Conservation (phyloP, 2,329 filamentous ascomycete genomes). For the Colletotrichum abscissum region DNA sequence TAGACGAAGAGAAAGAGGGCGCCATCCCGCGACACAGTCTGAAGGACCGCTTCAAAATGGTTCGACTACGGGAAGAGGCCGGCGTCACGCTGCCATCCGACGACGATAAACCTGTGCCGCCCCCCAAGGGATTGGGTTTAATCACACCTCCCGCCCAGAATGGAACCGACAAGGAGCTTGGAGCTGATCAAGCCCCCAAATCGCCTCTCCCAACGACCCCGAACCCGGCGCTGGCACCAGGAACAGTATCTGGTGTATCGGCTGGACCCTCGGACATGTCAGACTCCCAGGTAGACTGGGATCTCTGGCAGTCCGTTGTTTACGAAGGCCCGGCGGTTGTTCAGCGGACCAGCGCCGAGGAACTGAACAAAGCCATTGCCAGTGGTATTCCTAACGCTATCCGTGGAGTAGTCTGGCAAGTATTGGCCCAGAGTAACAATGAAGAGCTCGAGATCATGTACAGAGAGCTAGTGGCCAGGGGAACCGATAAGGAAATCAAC, state of each 20-base stretch:
- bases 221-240: slow-evolving; percentile 80
- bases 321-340: slow-evolving; percentile 93
- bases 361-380: slow-evolving; percentile 90
- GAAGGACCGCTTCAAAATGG: slow-evolving; percentile 81
- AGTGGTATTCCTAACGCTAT: slow-evolving; percentile 95
- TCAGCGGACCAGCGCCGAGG: slow-evolving; percentile 86
- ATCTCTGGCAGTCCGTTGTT: slow-evolving; percentile 95
- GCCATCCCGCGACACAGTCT: slow-evolving; percentile 69
- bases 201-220: slow-evolving; percentile 70
- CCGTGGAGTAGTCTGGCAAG: slow-evolving; percentile 98
- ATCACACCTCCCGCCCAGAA: slow-evolving; percentile 40
- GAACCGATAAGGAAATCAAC: slow-evolving; percentile 83
- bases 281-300: slow-evolving; percentile 93
- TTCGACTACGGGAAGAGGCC: slow-evolving; percentile 80
- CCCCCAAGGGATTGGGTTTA: slow-evolving; percentile 37
- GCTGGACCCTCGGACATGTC: slow-evolving; percentile 77
- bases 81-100: slow-evolving; percentile 66
- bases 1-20: slow-evolving; percentile 77
- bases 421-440: slow-evolving; percentile 94
- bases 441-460: slow-evolving; percentile 91
- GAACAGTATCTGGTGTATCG: slow-evolving; percentile 85
- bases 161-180: slow-evolving; percentile 34
- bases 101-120: slow-evolving; percentile 53
- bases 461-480: slow-evolving; percentile 80
- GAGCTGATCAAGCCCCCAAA: slow-evolving; percentile 27